Evolutionary conservation across 495 filamentous ascomycete species (phyloP).

Genomic region (Penicillium verhagenii): DNA sequence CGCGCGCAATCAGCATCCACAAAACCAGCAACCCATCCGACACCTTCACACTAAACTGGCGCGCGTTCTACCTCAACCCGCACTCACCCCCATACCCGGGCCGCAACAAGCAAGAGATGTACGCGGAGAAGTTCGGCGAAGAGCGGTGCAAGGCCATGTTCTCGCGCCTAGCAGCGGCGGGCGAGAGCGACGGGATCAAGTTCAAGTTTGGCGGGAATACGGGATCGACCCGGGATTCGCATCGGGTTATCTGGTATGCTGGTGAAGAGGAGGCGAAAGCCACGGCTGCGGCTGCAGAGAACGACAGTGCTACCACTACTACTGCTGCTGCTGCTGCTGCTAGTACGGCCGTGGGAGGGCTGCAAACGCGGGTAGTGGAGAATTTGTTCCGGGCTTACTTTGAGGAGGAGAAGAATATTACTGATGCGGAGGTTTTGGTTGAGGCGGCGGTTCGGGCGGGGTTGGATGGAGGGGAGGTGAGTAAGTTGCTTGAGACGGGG

Average conservation of each 20-base stretch:
- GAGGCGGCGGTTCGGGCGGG: conserved; percentile 64
- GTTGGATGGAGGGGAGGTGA: conserved; percentile 56
- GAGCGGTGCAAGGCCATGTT: conserved; percentile 56
- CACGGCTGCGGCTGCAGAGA: not conserved
- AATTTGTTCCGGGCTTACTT: conserved; percentile 73
- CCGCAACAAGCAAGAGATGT: conserved; percentile 56
- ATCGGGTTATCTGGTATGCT: conserved; percentile 70
- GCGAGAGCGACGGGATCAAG: conserved; percentile 63
- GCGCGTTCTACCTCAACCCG: conserved; percentile 79
- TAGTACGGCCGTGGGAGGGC: conserved; percentile 21
- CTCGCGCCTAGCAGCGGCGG: conserved; percentile 55
- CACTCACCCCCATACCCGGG: conserved; percentile 52
- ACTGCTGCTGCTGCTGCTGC: not conserved
- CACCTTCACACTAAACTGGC: conserved; percentile 70
- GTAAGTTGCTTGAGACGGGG: conserved; percentile 60
- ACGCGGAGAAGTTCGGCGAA: conserved; percentile 56
- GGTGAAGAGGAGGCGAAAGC: conserved; percentile 47
- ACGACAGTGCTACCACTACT: no score
- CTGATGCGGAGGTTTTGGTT: conserved; percentile 56
- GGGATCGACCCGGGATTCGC: conserved; percentile 76
- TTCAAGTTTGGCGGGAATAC: conserved; percentile 72
- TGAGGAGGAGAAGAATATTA: conserved; percentile 77
- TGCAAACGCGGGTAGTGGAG: conserved; percentile 64
- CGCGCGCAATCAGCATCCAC: conserved; percentile 66
- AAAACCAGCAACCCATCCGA: conserved; percentile 58